Percentiles rank a stretch among this genome's conserved stretches.
phyloP scores from a whole-genome alignment of 352 stramenopile species.

The Phytophthora chlamydospora region DNA sequence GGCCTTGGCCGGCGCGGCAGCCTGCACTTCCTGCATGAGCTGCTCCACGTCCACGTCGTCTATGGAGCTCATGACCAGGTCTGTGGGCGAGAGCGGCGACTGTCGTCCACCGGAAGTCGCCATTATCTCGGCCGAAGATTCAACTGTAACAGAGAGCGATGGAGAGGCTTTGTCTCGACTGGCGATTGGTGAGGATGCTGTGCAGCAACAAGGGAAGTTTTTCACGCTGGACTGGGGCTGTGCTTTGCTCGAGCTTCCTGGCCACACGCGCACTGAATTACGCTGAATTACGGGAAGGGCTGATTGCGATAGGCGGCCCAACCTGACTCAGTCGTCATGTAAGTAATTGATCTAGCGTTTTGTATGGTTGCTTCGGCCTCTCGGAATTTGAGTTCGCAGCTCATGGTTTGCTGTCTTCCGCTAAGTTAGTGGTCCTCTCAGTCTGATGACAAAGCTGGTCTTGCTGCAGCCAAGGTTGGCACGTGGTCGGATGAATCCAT shows the following conservation, averaged over 20 bases:
- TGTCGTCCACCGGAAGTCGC: slow-evolving; percentile 9
- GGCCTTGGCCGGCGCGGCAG: not conserved
- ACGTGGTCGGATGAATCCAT: slow-evolving; percentile 8
- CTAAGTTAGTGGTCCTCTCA: too few relatives aligned
- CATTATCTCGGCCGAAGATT: slow-evolving; percentile 1
- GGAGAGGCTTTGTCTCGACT: not conserved
- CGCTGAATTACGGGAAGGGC: slow-evolving; percentile 16
- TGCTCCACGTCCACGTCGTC: slow-evolving; percentile 13
- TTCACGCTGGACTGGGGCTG: not conserved
- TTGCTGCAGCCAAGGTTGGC: slow-evolving; percentile 1
- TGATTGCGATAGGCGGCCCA: slow-evolving; percentile 16
- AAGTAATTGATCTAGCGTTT: slow-evolving; percentile 13
- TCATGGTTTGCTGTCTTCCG: too few relatives aligned
- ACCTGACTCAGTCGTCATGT: slow-evolving; percentile 7
- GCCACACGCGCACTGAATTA: slow-evolving; percentile 7
- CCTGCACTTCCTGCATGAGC: slow-evolving; percentile 10
- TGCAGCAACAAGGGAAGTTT: slow-evolving; percentile 12
- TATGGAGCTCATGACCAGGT: slow-evolving; percentile 7
- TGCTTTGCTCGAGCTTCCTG: slow-evolving; percentile 4
- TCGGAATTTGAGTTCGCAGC: too few relatives aligned
- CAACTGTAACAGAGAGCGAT: too few relatives aligned
- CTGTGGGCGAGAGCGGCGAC: slow-evolving; percentile 25
- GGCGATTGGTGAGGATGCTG: slow-evolving; percentile 27
- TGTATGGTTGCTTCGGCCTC: slow-evolving; percentile 5
- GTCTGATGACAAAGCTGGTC: too few relatives aligned